Percentiles rank a stretch among this genome's conserved stretches.
phyloP scores from a whole-genome alignment of 805 yeast species.

The Wickerhamomyces mucosus region DNA sequence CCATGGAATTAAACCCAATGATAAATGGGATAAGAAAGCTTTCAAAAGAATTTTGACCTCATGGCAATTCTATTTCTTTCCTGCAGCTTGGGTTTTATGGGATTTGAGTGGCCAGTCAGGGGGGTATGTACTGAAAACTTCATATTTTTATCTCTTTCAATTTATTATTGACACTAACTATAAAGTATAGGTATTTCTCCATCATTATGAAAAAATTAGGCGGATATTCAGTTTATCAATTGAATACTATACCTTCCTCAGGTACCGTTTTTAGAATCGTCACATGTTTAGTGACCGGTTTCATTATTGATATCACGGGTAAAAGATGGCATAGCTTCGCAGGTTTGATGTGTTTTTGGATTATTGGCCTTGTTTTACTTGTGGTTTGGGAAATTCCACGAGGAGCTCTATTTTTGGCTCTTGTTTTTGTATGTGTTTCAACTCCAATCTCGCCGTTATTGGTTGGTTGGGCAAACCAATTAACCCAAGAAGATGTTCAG shows the following conservation, averaged over 20 bases:
- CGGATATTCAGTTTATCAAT: constrained; percentile 14
- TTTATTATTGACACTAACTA: too few species aligned
- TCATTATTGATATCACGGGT: constrained; percentile 11
- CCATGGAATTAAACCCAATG: constrained; percentile 9
- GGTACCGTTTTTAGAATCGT: constrained; percentile 12
- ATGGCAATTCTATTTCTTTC: constrained; percentile 15
- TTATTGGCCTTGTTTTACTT: constrained; percentile 10
- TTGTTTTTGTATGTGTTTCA: constrained; percentile 9
- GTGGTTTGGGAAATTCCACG: constrained; percentile 10
- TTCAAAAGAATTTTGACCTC: constrained; percentile 12
- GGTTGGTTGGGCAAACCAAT: constrained; percentile 17
- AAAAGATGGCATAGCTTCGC: constrained; percentile 10
- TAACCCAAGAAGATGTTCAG: constrained; percentile 16
- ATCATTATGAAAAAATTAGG: constrained; percentile 14
- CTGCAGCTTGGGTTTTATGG: constrained; percentile 9
- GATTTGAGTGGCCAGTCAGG: constrained; percentile 10
- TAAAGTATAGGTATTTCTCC: too few species aligned
- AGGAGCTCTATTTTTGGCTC: constrained; percentile 10
- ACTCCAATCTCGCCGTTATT: constrained; percentile 12
- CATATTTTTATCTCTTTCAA: too few species aligned
- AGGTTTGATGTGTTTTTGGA: constrained; percentile 4
- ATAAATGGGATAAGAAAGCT: constrained; percentile 7
- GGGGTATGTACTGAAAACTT: too few species aligned
- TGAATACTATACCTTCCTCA: constrained; percentile 16
- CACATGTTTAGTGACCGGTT: constrained; percentile 11